These are phyloP conservation scores for Kitagawia praeruptora DNA, from an alignment of 129 eudicot genomes.

Conservation along the genomic window DNA sequence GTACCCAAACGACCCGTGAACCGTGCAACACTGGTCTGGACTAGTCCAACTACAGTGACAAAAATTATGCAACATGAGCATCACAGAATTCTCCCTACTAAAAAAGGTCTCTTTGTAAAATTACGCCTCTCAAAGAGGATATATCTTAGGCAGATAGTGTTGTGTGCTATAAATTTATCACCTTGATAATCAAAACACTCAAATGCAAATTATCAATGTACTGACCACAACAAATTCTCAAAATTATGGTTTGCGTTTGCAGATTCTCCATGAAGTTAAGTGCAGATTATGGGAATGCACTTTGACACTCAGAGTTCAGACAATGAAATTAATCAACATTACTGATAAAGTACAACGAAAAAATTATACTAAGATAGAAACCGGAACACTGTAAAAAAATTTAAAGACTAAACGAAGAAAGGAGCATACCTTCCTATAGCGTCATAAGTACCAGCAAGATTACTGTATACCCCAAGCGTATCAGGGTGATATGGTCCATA, in stretches of 20 bases:
- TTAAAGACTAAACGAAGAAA: not conserved
- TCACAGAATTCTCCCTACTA: not conserved
- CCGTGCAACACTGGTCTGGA: too few species aligned
- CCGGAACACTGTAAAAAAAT: not conserved
- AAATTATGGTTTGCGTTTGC: not conserved
- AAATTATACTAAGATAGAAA: not conserved
- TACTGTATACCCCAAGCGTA: constrained; percentile 79
- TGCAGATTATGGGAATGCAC: not conserved
- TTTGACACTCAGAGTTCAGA: not conserved
- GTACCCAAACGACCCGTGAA: too few species aligned
- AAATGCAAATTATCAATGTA: not conserved
- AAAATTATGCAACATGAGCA: not conserved
- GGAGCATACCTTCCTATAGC: constrained; percentile 75
- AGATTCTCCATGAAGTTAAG: not conserved
- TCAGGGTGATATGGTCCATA: constrained; percentile 77
- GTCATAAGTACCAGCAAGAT: constrained; percentile 93
- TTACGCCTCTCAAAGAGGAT: not conserved
- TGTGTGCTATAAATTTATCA: not conserved
- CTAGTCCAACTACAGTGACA: not conserved
- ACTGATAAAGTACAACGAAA: not conserved
- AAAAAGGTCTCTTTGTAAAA: not conserved
- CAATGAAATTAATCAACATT: not conserved
- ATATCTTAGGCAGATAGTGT: not conserved
- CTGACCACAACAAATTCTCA: not conserved
- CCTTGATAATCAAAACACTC: not conserved